phyloP scores from a whole-genome alignment of 371 early-diverging fungal species.

The Actinomortierella ambigua region DNA sequence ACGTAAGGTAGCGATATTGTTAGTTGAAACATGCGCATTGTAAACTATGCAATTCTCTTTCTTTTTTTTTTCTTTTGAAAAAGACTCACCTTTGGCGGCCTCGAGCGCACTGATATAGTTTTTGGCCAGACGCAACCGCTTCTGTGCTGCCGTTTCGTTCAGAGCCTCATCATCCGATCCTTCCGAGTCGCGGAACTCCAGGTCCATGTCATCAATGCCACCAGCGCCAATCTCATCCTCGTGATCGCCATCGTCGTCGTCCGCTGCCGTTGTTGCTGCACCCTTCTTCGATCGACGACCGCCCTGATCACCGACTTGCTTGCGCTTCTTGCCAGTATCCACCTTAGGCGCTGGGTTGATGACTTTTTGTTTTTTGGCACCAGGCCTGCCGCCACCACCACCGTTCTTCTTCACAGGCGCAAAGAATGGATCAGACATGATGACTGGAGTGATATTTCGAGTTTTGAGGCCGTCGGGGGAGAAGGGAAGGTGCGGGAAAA shows the following conservation, averaged over 20 bases:
- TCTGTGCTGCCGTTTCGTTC: slow-evolving; percentile 89
- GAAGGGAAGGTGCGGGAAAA: background rate
- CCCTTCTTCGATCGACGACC: background rate
- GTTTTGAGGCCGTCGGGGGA: background rate
- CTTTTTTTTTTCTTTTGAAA: background rate
- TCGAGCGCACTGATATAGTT: slow-evolving; percentile 82
- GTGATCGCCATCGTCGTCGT: slow-evolving; percentile 51
- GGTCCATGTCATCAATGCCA: slow-evolving; percentile 57
- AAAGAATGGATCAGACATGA: slow-evolving; percentile 47
- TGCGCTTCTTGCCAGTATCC: slow-evolving; percentile 36
- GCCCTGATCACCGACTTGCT: background rate
- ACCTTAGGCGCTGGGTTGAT: slow-evolving; percentile 31
- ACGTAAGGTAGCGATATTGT: background rate
- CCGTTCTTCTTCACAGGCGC: slow-evolving; percentile 34
- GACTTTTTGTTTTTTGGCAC: slow-evolving; percentile 12
- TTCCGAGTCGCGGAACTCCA: slow-evolving; percentile 45
- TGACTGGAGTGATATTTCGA: background rate
- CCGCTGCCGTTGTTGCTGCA: slow-evolving; percentile 16
- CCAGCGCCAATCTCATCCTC: slow-evolving; percentile 60
- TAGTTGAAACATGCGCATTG: background rate
- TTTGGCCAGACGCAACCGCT: slow-evolving; percentile 91
- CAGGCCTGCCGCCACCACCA: slow-evolving; percentile 13
- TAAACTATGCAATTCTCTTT: background rate
- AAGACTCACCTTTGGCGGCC: slow-evolving; percentile 63
- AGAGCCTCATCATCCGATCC: slow-evolving; percentile 63